Evolutionary conservation across 1,284 basidiomycete species (phyloP).

Genomic region (Ganoderma meredithae): DNA sequence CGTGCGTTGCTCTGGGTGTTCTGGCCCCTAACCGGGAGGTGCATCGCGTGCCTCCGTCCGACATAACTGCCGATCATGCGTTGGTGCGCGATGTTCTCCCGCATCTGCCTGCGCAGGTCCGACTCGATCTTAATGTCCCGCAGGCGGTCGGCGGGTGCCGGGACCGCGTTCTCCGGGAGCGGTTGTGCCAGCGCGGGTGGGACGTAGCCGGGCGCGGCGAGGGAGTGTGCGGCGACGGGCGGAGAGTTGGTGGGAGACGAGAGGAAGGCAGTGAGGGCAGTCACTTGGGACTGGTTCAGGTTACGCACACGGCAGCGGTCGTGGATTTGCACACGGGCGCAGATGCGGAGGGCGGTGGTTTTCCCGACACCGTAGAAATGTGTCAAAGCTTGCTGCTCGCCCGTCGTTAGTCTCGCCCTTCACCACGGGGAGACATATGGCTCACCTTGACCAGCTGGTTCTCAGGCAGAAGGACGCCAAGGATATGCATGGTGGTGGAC

Average conservation of each 20-base stretch:
- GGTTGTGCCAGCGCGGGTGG: slow-evolving; percentile 56
- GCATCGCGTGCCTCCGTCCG: slow-evolving; percentile 88
- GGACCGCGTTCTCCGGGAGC: slow-evolving; percentile 41
- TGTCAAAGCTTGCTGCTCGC: slow-evolving; percentile 78
- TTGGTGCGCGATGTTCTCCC: slow-evolving; percentile 91
- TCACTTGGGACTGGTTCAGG: slow-evolving; percentile 83
- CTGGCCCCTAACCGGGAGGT: slow-evolving; percentile 89
- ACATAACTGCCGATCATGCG: slow-evolving; percentile 90
- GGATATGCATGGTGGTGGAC: slow-evolving; percentile 74
- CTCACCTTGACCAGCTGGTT: slow-evolving; percentile 71
- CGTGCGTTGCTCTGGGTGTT: slow-evolving; percentile 87
- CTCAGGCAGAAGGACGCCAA: slow-evolving; percentile 79
- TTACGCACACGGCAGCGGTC: slow-evolving; percentile 79
- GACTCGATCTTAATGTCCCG: slow-evolving; percentile 82
- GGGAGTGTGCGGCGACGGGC: slow-evolving; percentile 65
- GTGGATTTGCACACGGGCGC: slow-evolving; percentile 90
- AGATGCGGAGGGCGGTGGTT: slow-evolving; percentile 78
- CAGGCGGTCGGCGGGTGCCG: slow-evolving; percentile 59
- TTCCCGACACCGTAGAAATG: slow-evolving; percentile 86
- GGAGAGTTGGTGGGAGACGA: slow-evolving; percentile 81
- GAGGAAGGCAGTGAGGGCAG: slow-evolving; percentile 86
- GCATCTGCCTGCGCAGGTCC: slow-evolving; percentile 79
- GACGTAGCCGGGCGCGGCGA: slow-evolving; percentile 61
- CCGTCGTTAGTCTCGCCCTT: not conserved
- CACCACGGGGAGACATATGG: not conserved